Conservation (phyloP, 495 filamentous ascomycete species). For the Penicillium angulare region DNA sequence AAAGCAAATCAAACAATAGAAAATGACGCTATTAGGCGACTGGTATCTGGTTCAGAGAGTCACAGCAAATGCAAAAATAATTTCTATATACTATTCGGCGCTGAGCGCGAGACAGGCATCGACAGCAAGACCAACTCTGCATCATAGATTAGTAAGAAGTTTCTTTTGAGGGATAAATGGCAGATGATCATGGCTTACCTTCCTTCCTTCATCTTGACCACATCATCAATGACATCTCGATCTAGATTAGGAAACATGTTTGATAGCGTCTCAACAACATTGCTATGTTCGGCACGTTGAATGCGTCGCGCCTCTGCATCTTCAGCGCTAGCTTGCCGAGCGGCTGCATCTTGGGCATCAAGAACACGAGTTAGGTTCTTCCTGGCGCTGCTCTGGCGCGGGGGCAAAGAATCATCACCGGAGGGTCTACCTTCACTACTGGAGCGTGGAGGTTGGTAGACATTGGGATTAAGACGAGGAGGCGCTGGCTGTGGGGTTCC, state of each 20-base stretch:
- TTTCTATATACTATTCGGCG: slow-evolving; percentile 37
- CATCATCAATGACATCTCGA: slow-evolving; percentile 88
- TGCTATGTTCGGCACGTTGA: slow-evolving; percentile 78
- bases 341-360: slow-evolving; percentile 84
- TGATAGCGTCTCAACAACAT: slow-evolving; percentile 86
- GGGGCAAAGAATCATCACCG: slow-evolving; percentile 38
- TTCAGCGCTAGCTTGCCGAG: slow-evolving; percentile 89
- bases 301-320: slow-evolving; percentile 84
- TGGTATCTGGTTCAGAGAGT: neutral
- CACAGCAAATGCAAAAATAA: neutral
- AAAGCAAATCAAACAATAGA: neutral
- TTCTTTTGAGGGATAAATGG: neutral
- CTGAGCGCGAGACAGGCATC: slow-evolving; percentile 87
- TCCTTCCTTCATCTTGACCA: slow-evolving; percentile 87
- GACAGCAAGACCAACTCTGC: slow-evolving; percentile 84
- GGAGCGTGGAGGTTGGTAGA: slow-evolving; percentile 49
- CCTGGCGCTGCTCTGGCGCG: slow-evolving; percentile 18
- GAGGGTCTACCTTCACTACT: slow-evolving; percentile 46
- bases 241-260: slow-evolving; percentile 94
- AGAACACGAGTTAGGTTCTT: slow-evolving; percentile 28
- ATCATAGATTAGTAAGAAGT: slow-evolving; percentile 4
- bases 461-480: slow-evolving; percentile 58
- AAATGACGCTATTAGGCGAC: neutral
- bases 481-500: slow-evolving; percentile 57
- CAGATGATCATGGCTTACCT: slow-evolving; percentile 57